Evolutionary conservation across 768 basidiomycete species (phyloP).

Genomic region (Mycena amicta): DNA sequence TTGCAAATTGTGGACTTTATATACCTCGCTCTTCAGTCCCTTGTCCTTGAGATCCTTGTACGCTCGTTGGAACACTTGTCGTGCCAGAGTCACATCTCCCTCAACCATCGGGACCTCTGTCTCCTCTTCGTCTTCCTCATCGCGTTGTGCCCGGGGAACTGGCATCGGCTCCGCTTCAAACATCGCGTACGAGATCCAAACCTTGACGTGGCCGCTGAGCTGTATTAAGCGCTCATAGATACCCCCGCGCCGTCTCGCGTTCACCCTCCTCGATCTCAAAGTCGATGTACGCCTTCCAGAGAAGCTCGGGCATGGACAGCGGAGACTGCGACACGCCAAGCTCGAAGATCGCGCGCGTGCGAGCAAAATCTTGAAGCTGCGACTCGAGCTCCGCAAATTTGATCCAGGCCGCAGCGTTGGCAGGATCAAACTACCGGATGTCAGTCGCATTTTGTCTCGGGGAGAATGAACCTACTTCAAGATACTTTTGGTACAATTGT

Average conservation of each 20-base stretch:
- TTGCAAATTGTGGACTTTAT: constrained; percentile 26
- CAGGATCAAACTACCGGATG: constrained; percentile 70
- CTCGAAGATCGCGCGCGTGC: constrained; percentile 93
- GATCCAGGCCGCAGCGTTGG: constrained; percentile 94
- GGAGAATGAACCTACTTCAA: constrained; percentile 61
- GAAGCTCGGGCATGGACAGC: constrained; percentile 91
- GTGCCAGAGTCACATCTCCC: constrained; percentile 70
- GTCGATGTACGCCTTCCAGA: constrained; percentile 96
- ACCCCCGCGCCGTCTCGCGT: constrained; percentile 75
- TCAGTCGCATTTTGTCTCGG: constrained; percentile 1
- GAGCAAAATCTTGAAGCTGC: constrained; percentile 82
- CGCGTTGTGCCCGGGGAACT: constrained; percentile 61
- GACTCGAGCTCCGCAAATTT: constrained; percentile 92
- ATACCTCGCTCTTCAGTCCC: constrained; percentile 85
- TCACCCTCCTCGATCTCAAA: constrained; percentile 96
- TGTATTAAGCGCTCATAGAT: constrained; percentile 87
- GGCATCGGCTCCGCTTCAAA: constrained; percentile 86
- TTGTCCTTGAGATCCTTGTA: constrained; percentile 86
- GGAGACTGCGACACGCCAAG: constrained; percentile 82
- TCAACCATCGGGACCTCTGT: constrained; percentile 64
- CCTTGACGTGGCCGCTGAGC: constrained; percentile 92
- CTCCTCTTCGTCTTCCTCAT: constrained; percentile 70
- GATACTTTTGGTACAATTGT: constrained; percentile 88
- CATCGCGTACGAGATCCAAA: constrained; percentile 93
- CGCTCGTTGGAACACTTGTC: constrained; percentile 81